phyloP scores from a whole-genome alignment of 2,329 filamentous ascomycete genomes.

The Ophiostoma tasmaniense region DNA sequence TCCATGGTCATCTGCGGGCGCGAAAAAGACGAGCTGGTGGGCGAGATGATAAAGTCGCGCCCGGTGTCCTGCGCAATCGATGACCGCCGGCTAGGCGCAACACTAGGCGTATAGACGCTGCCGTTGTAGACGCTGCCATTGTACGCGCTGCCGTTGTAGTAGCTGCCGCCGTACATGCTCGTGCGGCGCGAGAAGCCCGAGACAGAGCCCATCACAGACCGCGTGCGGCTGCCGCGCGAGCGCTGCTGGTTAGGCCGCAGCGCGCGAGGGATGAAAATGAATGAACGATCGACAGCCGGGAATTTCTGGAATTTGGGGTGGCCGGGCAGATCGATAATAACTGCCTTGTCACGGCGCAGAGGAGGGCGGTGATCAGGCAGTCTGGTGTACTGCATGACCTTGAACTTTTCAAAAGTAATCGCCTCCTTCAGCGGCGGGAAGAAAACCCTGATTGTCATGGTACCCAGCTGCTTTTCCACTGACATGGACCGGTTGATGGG shows the following conservation, averaged over 20 bases:
- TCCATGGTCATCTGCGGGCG: conserved; percentile 56
- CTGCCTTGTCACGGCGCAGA: conserved; percentile 89
- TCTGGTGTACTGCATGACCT: conserved; percentile 85
- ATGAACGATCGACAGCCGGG: conserved; percentile 80
- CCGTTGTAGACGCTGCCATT: conserved; percentile 52
- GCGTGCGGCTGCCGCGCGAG: conserved; percentile 64
- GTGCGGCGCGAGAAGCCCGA: conserved; percentile 66
- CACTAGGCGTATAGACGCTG: conserved; percentile 64
- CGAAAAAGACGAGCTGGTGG: conserved; percentile 68
- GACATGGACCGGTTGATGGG: conserved; percentile 73
- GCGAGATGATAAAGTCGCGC: conserved; percentile 70
- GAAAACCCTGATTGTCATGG: conserved; percentile 73
- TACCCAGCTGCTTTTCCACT: conserved; percentile 73
- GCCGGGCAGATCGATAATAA: conserved; percentile 81
- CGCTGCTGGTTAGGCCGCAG: conserved; percentile 87
- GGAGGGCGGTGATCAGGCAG: conserved; percentile 91
- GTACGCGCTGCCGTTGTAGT: conserved; percentile 55
- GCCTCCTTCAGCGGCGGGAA: conserved; percentile 67
- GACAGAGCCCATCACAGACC: conserved; percentile 60
- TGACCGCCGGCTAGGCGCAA: conserved; percentile 81
- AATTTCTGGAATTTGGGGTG: conserved; percentile 80
- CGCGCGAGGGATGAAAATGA: conserved; percentile 94
- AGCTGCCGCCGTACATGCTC: conserved; percentile 60
- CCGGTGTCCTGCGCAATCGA: conserved; percentile 61
- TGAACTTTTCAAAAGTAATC: conserved; percentile 63